These are phyloP conservation scores for Monilinia vaccinii-corymbosi DNA, from an alignment of 2,329 filamentous ascomycete genomes.

Conservation along the genomic window DNA sequence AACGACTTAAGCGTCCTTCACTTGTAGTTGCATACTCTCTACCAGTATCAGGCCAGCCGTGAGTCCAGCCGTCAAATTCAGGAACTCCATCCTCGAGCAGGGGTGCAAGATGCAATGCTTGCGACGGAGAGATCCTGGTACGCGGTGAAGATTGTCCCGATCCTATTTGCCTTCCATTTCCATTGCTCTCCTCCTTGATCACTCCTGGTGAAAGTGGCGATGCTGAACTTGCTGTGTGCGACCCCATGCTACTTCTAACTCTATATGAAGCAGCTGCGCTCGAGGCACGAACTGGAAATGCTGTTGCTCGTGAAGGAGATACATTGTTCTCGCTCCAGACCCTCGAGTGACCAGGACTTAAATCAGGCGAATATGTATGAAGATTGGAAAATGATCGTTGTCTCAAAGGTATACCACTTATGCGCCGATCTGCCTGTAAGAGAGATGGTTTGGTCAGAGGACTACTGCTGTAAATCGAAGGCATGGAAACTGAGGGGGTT, in stretches of 20 bases:
- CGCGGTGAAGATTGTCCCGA: conserved; percentile 15
- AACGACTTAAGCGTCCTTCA: conserved; percentile 23
- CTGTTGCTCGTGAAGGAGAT: conserved; percentile 34
- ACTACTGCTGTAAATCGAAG: conserved; percentile 33
- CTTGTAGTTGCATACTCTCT: conserved; percentile 16
- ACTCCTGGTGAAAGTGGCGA: conserved; percentile 12
- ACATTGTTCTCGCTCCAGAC: conserved; percentile 54
- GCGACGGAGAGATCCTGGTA: conserved; percentile 19
- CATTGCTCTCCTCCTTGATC: conserved; percentile 9
- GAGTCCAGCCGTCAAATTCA: conserved; percentile 20
- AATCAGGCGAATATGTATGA: conserved; percentile 22
- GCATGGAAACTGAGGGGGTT: conserved; percentile 40
- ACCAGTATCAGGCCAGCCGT: conserved; percentile 19
- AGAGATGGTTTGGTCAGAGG: conserved; percentile 31
- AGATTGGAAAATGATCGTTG: conserved; percentile 19
- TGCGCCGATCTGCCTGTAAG: conserved; percentile 15
- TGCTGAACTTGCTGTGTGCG: conserved; percentile 3
- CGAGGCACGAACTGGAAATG: conserved; percentile 47
- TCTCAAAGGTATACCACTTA: conserved; percentile 16
- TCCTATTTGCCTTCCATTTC: conserved; percentile 10
- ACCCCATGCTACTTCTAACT: conserved; percentile 26
- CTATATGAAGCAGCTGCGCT: conserved; percentile 50
- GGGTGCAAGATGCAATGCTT: conserved; percentile 37
- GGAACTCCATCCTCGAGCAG: conserved; percentile 43
- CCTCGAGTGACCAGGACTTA: conserved; percentile 44